Base-by-base conservation (phyloP, 2,329 filamentous ascomycete species). In the Parafenestella ontariensis region DNA sequence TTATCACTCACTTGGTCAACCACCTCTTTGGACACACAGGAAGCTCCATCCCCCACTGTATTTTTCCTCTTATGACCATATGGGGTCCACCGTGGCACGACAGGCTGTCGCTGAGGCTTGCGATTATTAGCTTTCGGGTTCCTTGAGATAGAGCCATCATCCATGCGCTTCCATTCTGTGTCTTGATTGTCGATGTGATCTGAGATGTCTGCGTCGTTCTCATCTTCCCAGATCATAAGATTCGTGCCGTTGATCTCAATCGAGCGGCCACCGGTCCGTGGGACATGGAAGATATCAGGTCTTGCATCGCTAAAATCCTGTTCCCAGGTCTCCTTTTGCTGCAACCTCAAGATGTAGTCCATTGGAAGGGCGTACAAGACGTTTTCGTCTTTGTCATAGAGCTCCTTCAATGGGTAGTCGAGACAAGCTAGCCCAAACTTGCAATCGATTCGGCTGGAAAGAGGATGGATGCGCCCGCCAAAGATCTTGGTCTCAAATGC, bases 191-290 rank as follows among this genome's bases (percentile, higher is more conserved):
- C 74, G 10, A 75, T 59, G 40, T 76, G 69, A 47, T 76, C 74
- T 0, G 73, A 75, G 15, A 77, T 74, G 43, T 75, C 72, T 2
- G 68, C 70, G 33, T 73, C 68, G 37, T 70, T 74, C 51, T 76
- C 75, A 31, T 76, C 73, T 47, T 76, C 72, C 74, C 74, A 77
- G 5, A 77, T 68, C 70, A 74, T 74, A 37, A 76, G 61, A 37
- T 76, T 75, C 3, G 74, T 73, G 3, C 70, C 73, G 42, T 74
- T 74, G 49, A 76, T 68, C 31, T 76, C 72, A 11, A 73, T 68
- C 1, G 72, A 73, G 20, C 62, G 62, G 34, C 74, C 71, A 5
- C 74, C 74, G 9, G 69, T 76, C 3, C 74, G 65, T n/a, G 74
- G 74, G n/a, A 77, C 72, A 39, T 72, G 68, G 45, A 77, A 75